Evolutionary conservation across 306 rosid genomes (phyloP), one percentile per base, ranked within the genome.

Genomic region (Prunus salicina): DNA sequence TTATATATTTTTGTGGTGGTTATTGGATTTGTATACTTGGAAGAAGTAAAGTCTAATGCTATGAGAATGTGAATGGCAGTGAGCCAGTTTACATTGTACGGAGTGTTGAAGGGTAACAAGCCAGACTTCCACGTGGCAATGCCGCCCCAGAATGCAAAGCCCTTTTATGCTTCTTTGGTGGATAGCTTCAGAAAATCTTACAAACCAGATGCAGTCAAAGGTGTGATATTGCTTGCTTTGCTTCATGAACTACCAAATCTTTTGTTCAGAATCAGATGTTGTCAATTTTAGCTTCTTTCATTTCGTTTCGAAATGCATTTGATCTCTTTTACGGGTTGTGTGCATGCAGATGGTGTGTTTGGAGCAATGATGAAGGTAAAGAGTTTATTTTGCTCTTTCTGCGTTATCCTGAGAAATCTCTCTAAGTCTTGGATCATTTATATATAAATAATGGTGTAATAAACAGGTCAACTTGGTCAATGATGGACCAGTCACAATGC

Each of bases 401-500:
- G 27, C 52, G 45, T 14, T 34, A 50, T 64, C 45, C 57, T 10
- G 10, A 32, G 24, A 25, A 64, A 27, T 12, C 72, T 73, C 43
- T 77, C 73, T 69, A 47, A 79, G 32, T 47, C 76, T 60, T 49
- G 53, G 74, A 57, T 52, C 22, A 55, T 69, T 77, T 34, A 64
- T 62, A 25, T 1, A 38, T 7, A 38, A 1, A 38, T 38, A 38
- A 6, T 67, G 78, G 19, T 47, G 81, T 79, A 67, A 38, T 45
- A 34, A 34, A 34, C 71, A 93, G 98, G 95, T 94, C 75, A 91
- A 65, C 88, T 84, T 94, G 87, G 91, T 91, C 38, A 94, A 94
- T 62, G 97, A 91, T 75, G 98, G 98, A 76, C 98, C 98, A 32
- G 98, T 94, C 64, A 92, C 98, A 28, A 90, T 91, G 94, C 98